Percentiles rank a stretch among this genome's conserved stretches.
Evolutionary conservation across 768 basidiomycete genomes (phyloP).

Genomic region (Rhizopogon vesiculosus): DNA sequence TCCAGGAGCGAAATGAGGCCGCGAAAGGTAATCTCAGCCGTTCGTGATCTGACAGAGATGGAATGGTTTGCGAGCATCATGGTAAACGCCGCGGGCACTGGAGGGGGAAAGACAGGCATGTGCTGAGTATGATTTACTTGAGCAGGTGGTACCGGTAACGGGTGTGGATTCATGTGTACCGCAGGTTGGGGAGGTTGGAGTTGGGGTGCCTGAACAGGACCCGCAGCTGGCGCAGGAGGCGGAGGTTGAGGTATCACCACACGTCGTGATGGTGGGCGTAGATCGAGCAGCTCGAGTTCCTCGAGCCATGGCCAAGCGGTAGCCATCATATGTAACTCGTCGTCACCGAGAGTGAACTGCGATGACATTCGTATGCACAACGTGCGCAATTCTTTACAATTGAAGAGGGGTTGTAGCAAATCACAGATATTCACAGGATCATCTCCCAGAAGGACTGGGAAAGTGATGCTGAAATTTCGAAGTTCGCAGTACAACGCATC

Average conservation of each 20-base stretch:
- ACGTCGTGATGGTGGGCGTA: not conserved
- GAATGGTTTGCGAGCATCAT: not conserved
- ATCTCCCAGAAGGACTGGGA: not conserved
- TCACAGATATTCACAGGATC: not conserved
- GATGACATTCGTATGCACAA: not conserved
- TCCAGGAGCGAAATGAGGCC: not conserved
- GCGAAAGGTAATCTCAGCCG: not conserved
- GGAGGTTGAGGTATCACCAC: too few relatives aligned
- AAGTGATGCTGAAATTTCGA: not conserved
- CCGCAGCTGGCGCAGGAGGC: not conserved
- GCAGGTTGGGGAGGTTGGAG: too few relatives aligned
- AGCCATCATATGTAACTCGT: not conserved
- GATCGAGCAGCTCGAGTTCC: not conserved
- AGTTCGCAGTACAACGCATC: not conserved
- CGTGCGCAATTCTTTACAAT: not conserved
- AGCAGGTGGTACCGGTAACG: not conserved
- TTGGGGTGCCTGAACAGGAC: not conserved
- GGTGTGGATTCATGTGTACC: not conserved
- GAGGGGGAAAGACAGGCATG: not conserved
- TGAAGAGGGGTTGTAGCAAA: not conserved
- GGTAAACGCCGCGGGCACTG: not conserved
- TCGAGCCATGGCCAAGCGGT: not conserved
- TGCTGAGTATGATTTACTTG: not conserved
- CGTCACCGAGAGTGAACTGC: not conserved
- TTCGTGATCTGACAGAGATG: not conserved